Percentiles rank a stretch among this genome's conserved stretches.
These are phyloP conservation scores for Blattamonas nauphoetae DNA, from an alignment of 78 protist species.

Conservation along the genomic window DNA sequence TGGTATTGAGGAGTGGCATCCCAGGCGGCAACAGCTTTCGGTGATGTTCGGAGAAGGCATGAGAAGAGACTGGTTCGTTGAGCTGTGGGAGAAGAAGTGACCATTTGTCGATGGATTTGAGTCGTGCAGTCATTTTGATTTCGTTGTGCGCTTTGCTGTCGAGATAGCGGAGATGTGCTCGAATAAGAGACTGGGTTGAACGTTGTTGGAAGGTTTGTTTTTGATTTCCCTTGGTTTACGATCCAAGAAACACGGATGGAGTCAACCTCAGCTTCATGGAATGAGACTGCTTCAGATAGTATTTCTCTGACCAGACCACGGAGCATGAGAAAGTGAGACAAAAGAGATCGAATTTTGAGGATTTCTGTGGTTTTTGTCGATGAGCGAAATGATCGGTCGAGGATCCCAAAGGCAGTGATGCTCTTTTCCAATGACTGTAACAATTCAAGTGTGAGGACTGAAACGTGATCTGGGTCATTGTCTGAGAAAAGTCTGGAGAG, in stretches of 20 bases:
- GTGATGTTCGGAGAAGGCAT: background rate
- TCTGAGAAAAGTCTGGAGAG: background rate
- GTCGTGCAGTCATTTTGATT: background rate
- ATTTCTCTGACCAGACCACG: background rate
- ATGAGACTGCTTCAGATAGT: background rate
- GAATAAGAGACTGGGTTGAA: background rate
- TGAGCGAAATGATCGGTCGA: background rate
- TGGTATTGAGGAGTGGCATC: background rate
- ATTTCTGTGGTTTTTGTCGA: background rate
- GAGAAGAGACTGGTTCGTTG: background rate
- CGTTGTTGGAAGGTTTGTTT: background rate
- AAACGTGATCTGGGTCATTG: background rate
- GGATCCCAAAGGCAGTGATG: background rate
- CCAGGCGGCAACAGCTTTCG: background rate
- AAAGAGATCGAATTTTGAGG: background rate
- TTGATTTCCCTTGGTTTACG: background rate
- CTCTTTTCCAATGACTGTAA: background rate
- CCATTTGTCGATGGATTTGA: background rate
- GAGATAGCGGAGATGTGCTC: background rate
- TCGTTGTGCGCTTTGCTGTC: background rate
- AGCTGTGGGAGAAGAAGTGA: background rate
- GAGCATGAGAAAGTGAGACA: background rate
- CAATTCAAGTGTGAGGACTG: background rate
- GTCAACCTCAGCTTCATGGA: background rate
- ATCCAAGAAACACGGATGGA: background rate